A percentile compares a stretch with the other conserved stretches of the same genome.
These are phyloP conservation scores for Xylaria sp. DNA, from an alignment of 2,329 filamentous ascomycete species.

Conservation along the genomic window DNA sequence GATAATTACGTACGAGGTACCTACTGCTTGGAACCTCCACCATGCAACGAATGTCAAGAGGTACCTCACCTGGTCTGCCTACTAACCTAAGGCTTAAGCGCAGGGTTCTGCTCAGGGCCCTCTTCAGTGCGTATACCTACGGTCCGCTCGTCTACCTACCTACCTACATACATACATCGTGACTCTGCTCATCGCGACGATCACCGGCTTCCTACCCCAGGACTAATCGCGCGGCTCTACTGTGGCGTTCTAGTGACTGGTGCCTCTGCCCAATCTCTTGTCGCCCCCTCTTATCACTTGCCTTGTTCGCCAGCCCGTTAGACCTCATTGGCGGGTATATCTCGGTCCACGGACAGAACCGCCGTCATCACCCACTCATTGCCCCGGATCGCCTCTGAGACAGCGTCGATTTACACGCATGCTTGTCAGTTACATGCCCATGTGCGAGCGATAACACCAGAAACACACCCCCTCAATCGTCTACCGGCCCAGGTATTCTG, in stretches of 20 bases:
- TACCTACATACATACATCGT: background rate
- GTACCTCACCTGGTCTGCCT: no score
- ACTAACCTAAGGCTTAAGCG: no score
- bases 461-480: constrained; percentile 17
- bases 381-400: constrained; percentile 34
- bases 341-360: constrained; percentile 26
- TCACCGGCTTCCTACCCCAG: constrained; percentile 15
- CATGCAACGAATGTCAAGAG: background rate
- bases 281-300: constrained; percentile 25
- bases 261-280: constrained; percentile 15
- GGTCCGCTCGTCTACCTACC: no score
- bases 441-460: constrained; percentile 22
- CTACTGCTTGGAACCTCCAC: background rate
- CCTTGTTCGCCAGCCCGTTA: constrained; percentile 9
- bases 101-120: background rate
- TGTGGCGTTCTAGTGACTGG: constrained; percentile 21
- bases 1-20: no score
- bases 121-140: background rate
- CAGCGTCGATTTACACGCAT: constrained; percentile 28
- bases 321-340: constrained; percentile 30
- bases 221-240: constrained; percentile 17
- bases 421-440: constrained; percentile 25
- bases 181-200: constrained; percentile 20
- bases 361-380: constrained; percentile 26
- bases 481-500: constrained; percentile 13